These are phyloP conservation scores for Elongisporangium prolatum DNA, from an alignment of 352 stramenopile genomes.

Conservation along the genomic window DNA sequence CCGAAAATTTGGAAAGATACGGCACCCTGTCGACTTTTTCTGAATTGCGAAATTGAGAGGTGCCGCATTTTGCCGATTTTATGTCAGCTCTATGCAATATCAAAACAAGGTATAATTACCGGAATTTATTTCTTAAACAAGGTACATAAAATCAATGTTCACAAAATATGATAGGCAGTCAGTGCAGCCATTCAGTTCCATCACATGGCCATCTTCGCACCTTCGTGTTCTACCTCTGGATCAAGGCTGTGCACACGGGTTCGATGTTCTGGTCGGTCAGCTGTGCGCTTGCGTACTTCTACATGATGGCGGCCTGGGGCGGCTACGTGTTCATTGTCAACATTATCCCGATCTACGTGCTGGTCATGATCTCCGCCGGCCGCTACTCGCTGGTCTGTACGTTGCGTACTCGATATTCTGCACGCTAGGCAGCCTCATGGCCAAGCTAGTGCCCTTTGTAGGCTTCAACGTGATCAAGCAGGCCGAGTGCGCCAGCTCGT, in stretches of 20 bases:
- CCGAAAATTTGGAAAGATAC: no score
- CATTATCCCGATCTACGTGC: constrained; percentile 96
- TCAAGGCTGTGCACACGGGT: constrained; percentile 89
- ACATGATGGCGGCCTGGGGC: constrained; percentile 96
- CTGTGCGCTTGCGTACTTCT: constrained; percentile 94
- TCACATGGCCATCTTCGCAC: constrained; percentile 96
- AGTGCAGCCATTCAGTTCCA: no score
- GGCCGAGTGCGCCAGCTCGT: constrained; percentile 74
- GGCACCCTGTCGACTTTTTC: no score
- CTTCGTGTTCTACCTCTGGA: constrained; percentile 97
- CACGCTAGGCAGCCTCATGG: constrained; percentile 92
- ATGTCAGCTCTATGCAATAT: no score
- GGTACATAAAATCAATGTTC: no score
- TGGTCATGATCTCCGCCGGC: constrained; percentile 91
- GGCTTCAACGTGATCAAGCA: constrained; percentile 95
- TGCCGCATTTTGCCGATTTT: no score
- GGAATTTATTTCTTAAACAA: no score
- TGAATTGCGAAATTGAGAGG: no score
- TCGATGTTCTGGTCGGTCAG: constrained; percentile 82
- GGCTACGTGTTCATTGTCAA: constrained; percentile 99
- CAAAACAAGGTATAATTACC: no score
- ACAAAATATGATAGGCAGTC: no score
- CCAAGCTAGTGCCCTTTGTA: constrained; percentile 98
- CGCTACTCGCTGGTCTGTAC: constrained; percentile 94
- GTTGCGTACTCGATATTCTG: constrained; percentile 98